phyloP scores from a whole-genome alignment of 228 moss, liverwort and hornwort species.

The Sphagnum magellanicum region DNA sequence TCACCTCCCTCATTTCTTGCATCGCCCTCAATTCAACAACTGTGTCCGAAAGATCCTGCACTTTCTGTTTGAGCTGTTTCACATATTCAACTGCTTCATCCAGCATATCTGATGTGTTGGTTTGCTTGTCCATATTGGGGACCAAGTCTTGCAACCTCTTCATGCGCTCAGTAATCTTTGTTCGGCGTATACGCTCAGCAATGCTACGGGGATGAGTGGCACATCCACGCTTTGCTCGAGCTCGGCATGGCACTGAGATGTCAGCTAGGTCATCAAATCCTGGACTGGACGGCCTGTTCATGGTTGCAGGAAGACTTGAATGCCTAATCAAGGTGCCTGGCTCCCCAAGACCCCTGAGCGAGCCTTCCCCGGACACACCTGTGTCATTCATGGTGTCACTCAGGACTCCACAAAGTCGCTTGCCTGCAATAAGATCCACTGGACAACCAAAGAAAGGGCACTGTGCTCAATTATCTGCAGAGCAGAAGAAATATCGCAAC shows the following conservation, averaged over 20 bases:
- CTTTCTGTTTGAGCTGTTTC: slow-evolving; percentile 83
- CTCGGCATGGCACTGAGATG: slow-evolving; percentile 55
- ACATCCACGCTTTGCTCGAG: slow-evolving; percentile 68
- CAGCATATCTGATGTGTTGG: slow-evolving; percentile 92
- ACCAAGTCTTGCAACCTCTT: slow-evolving; percentile 90
- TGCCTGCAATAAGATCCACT: slow-evolving; percentile 6
- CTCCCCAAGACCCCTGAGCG: slow-evolving; percentile 11
- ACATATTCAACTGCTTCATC: slow-evolving; percentile 92
- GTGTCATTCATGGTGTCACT: slow-evolving; percentile 18
- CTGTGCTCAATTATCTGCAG: background rate
- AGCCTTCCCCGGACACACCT: slow-evolving; percentile 10
- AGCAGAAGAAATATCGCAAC: background rate
- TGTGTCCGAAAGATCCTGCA: slow-evolving; percentile 51
- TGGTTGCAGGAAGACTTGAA: slow-evolving; percentile 45
- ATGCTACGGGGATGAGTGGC: slow-evolving; percentile 93
- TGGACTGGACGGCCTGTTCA: slow-evolving; percentile 27
- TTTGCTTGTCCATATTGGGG: slow-evolving; percentile 95
- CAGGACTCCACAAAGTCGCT: slow-evolving; percentile 21
- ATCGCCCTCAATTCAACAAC: slow-evolving; percentile 21
- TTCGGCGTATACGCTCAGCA: slow-evolving; percentile 78
- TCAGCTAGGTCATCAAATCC: slow-evolving; percentile 58
- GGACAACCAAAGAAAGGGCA: no score
- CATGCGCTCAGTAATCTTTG: slow-evolving; percentile 89
- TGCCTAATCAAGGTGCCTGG: slow-evolving; percentile 41
- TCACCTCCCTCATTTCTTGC: background rate